Conservation (phyloP, 768 basidiomycete species). For the Cystobasidium tubakii region DNA sequence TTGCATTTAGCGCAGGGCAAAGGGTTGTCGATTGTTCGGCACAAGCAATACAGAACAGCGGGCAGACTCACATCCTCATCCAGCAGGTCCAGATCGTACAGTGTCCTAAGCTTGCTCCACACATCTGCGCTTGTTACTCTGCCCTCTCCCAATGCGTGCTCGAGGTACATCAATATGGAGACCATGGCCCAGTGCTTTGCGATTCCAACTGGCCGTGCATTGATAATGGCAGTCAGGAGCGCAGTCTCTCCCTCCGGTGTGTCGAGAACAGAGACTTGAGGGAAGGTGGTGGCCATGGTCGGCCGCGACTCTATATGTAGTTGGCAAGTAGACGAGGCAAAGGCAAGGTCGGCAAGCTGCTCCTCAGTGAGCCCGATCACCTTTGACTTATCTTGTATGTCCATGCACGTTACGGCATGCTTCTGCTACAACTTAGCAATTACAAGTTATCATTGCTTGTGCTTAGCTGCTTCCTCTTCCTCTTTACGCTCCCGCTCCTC, state of each 20-base stretch:
- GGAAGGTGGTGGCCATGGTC: neutral
- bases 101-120: conserved; percentile 17
- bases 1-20: no score
- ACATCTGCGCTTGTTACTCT: conserved; percentile 11
- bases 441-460: neutral
- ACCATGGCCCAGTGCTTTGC: conserved; percentile 28
- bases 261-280: neutral
- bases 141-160: conserved; percentile 15
- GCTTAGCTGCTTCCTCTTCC: conserved; percentile 23
- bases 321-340: neutral
- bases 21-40: no score
- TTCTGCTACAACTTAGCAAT: neutral
- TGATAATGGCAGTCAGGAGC: conserved; percentile 21
- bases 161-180: conserved; percentile 6
- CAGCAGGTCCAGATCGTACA: conserved; percentile 24
- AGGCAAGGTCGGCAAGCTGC: no score
- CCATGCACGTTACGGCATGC: neutral
- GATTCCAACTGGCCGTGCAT: conserved; percentile 23
- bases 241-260: conserved; percentile 34
- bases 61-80: conserved; percentile 29
- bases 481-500: conserved; percentile 21
- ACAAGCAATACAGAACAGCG: neutral
- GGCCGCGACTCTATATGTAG: no score
- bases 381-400: no score
- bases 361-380: no score